Base-by-base conservation (phyloP, 2,329 filamentous ascomycete genomes). In the Colletotrichum liriopes region DNA sequence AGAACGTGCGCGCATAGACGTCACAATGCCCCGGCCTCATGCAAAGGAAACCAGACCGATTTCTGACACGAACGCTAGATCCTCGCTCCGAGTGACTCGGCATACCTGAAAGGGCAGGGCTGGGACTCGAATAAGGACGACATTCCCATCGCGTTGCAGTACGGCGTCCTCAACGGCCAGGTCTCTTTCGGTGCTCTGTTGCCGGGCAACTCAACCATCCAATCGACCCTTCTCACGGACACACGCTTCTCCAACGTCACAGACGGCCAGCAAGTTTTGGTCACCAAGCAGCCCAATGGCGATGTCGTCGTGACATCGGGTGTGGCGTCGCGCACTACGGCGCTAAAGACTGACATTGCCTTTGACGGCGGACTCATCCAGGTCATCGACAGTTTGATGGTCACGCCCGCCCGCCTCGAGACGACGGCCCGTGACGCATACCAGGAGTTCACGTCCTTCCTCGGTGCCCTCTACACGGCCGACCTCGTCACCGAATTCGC, bases 161-260 rank as follows among this genome's bases (percentile, higher is more conserved):
- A 93, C 80, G 90, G 93, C 81, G 86, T 92, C 66, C 82, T 92
- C 49, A 82, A 85, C 56, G 86, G 85, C 58, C 85, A 84, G 14
- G 83, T 91, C n/a, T 75, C 79, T 9, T 81, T 82, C 11, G 79
- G 76, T 20, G 77, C 77, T 29, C 79, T 88, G 52, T 71, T 78
- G 3, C 74, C 77, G 1, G 84, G 84, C 2, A 78, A 80, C 11
- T 81, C 82, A 2, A 77, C 78, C 43, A 84, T 86, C 66, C 78
- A 83, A 49, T 77, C 82, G 32, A 87, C 85, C 2, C 81, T 87
- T n/a, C 80, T 89, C 62, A 82, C 77, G 9, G 80, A 82, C 62
- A 39, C 79, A 14, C 77, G 75, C 18, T 88, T 82, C 78, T 85
- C 83, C 51, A 87, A 87, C 76, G 85, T 89, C 41, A 85, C 85